Percentiles rank a stretch among this genome's conserved stretches.
These are phyloP conservation scores for Quercus suber DNA, from an alignment of 306 rosid species.

Conservation along the genomic window DNA sequence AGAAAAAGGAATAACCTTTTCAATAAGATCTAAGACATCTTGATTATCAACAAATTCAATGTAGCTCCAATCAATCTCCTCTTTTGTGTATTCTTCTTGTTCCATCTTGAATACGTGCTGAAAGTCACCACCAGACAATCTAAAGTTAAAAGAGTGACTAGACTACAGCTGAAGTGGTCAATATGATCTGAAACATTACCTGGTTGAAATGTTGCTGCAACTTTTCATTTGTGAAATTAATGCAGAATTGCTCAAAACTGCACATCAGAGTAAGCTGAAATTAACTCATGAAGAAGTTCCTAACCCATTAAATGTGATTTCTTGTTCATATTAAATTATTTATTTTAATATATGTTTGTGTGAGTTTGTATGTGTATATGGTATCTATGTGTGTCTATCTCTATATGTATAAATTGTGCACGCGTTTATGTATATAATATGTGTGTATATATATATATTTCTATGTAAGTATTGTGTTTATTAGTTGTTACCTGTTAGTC, in stretches of 20 bases:
- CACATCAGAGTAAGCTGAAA: slow-evolving; percentile 55
- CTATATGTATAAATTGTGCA: no score
- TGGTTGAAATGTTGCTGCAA: slow-evolving; percentile 98
- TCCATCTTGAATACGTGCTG: slow-evolving; percentile 99
- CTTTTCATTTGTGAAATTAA: slow-evolving; percentile 98
- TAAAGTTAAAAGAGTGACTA: slow-evolving; percentile 2
- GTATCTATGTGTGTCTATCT: neutral
- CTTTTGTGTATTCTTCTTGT: slow-evolving; percentile 99
- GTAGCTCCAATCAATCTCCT: slow-evolving; percentile 95
- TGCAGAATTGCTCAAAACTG: slow-evolving; percentile 99
- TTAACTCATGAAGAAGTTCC: slow-evolving; percentile 48
- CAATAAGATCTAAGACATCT: slow-evolving; percentile 97
- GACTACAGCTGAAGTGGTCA: slow-evolving; percentile 16
- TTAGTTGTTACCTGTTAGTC: slow-evolving; percentile 75
- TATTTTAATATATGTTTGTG: slow-evolving; percentile 11
- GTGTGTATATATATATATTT: neutral
- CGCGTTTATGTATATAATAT: no score
- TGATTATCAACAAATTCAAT: slow-evolving; percentile 97
- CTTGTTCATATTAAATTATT: slow-evolving; percentile 30
- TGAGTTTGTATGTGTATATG: slow-evolving; percentile 8
- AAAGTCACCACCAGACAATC: slow-evolving; percentile 30
- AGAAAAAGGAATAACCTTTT: slow-evolving; percentile 57
- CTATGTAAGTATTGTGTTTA: neutral
- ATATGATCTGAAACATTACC: slow-evolving; percentile 48
- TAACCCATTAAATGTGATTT: slow-evolving; percentile 23